phyloP scores from a whole-genome alignment of 78 protist genomes.

The Dictyostelium capitatum region DNA sequence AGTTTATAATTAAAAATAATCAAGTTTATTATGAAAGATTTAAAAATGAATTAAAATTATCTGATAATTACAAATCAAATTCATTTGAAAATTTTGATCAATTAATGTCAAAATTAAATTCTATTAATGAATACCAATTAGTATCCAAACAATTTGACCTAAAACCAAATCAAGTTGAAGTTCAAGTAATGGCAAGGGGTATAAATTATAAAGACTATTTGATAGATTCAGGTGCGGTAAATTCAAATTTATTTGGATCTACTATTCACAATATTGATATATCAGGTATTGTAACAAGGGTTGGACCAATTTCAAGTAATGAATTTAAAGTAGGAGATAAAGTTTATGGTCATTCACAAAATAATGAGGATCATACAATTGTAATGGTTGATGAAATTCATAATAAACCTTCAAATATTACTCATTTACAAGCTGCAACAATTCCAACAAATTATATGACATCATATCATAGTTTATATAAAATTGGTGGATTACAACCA shows the following conservation, averaged over 20 bases:
- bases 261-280: not conserved
- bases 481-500: not conserved
- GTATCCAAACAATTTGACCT: not conserved
- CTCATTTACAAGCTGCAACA: constrained; percentile 24
- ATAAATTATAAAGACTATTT: constrained; percentile 39
- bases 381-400: too few relatives aligned
- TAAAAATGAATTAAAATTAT: not conserved
- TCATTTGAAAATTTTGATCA: not conserved
- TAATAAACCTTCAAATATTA: constrained; percentile 8
- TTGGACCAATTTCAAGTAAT: not conserved
- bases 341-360: not conserved
- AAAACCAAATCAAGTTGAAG: constrained; percentile 23
- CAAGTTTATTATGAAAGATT: not conserved
- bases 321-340: constrained; percentile 2
- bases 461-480: not conserved
- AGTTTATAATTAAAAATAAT: not conserved
- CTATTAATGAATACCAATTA: not conserved
- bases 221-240: not conserved
- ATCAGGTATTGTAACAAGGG: not conserved
- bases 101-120: not conserved
- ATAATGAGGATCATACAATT: too few relatives aligned
- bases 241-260: not conserved
- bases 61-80: not conserved
- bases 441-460: constrained; percentile 20
- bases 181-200: constrained; percentile 8